Percentiles rank a stretch among this genome's conserved stretches.
Evolutionary conservation across 345 rosid species (phyloP).

Genomic region (Odontarrhena argentea): DNA sequence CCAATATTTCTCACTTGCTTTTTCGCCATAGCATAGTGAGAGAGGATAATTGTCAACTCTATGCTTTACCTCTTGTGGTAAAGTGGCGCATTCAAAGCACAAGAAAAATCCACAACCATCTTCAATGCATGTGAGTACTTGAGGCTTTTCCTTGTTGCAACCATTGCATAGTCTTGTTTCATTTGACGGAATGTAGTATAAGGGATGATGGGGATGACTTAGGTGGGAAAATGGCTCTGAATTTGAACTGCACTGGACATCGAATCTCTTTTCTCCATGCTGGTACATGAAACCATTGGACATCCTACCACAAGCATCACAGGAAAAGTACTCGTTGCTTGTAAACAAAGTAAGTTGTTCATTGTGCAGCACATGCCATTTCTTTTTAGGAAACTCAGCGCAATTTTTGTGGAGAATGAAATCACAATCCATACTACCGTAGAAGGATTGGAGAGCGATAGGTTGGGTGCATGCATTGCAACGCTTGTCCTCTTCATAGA

Average conservation of each 20-base stretch:
- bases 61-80: too few relatives aligned
- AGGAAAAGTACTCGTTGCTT: too few relatives aligned
- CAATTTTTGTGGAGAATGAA: background rate
- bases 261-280: background rate
- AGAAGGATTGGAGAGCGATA: background rate
- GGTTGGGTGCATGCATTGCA: background rate
- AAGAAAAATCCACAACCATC: background rate
- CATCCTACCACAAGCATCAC: background rate
- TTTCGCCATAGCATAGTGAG: background rate
- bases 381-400: too few relatives aligned
- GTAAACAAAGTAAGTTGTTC: too few relatives aligned
- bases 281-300: background rate
- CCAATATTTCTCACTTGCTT: constrained; percentile 2
- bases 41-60: background rate
- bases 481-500: background rate
- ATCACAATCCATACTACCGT: background rate
- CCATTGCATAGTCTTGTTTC: background rate
- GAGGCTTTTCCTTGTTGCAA: background rate
- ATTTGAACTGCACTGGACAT: background rate
- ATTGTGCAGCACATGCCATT: too few relatives aligned
- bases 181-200: background rate
- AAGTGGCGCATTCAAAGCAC: too few relatives aligned
- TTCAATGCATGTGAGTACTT: background rate
- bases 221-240: too few relatives aligned
- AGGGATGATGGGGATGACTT: too few relatives aligned